Percentiles rank a stretch among this genome's conserved stretches.
Conservation (phyloP, 305 asterid species). For the Fraxinus xanthoxyloides region DNA sequence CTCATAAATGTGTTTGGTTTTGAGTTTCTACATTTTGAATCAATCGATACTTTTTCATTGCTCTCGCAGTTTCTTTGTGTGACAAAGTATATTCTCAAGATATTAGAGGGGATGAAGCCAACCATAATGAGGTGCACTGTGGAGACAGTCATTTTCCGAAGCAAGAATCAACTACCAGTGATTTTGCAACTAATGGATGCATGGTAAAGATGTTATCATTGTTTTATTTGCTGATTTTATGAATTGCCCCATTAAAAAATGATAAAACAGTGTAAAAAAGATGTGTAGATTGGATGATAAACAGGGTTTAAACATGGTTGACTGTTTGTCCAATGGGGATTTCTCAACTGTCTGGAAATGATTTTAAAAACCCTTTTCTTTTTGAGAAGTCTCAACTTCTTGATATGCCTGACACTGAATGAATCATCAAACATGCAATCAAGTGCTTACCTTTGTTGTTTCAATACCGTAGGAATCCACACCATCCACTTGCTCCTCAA, state of each 20-base stretch:
- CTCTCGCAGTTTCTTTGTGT: slow-evolving; percentile 39
- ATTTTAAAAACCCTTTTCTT: not conserved
- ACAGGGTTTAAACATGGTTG: not conserved
- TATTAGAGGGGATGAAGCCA: slow-evolving; percentile 30
- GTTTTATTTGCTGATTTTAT: slow-evolving; percentile 1
- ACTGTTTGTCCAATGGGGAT: not conserved
- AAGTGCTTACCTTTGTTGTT: slow-evolving; percentile 21
- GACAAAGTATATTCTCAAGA: slow-evolving; percentile 34
- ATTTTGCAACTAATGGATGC: slow-evolving; percentile 36
- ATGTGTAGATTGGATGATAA: not conserved
- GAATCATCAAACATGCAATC: slow-evolving; percentile 12
- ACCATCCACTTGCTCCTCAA: slow-evolving; percentile 51
- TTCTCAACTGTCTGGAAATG: not conserved
- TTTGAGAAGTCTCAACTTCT: not conserved
- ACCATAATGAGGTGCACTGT: slow-evolving; percentile 33
- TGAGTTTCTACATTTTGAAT: not conserved
- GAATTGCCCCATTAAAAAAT: not conserved
- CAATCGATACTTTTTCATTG: slow-evolving; percentile 12
- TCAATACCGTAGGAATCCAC: slow-evolving; percentile 52
- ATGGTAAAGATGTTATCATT: slow-evolving; percentile 41
- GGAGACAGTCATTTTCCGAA: slow-evolving; percentile 38
- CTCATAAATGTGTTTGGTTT: not conserved
- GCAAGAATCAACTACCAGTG: slow-evolving; percentile 29
- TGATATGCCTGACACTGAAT: not conserved
- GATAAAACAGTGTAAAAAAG: not conserved